Percentiles rank a stretch among this genome's conserved stretches.
These are phyloP conservation scores for Arthrobotrys sinensis DNA, from an alignment of 2,329 filamentous ascomycete genomes.

Conservation along the genomic window DNA sequence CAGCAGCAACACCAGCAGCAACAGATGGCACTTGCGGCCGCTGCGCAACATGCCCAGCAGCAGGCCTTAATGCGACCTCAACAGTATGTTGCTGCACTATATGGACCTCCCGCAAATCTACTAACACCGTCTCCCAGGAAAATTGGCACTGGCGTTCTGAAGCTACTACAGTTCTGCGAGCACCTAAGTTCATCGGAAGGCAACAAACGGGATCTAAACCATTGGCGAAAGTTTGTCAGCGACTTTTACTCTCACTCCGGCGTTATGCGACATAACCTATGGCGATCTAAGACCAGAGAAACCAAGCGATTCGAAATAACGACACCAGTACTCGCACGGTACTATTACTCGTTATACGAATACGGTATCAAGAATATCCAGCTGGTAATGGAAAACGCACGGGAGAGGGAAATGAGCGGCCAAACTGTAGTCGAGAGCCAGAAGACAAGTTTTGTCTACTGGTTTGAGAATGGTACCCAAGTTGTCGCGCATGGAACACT, in stretches of 20 bases:
- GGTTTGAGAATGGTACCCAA: conserved; percentile 82
- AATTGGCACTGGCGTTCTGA: conserved; percentile 74
- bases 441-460: conserved; percentile 87
- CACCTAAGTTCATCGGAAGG: conserved; percentile 74
- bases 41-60: conserved; percentile 64
- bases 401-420: conserved; percentile 69
- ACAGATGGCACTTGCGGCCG: conserved; percentile 64
- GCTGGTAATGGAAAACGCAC: conserved; percentile 81
- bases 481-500: conserved; percentile 83
- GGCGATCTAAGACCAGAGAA: conserved; percentile 71
- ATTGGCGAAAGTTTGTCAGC: conserved; percentile 85
- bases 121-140: conserved; percentile 66
- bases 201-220: conserved; percentile 74
- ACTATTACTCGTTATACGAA: conserved; percentile 90
- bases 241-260: conserved; percentile 85
- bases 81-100: conserved; percentile 66
- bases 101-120: conserved; percentile 64
- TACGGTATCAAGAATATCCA: conserved; percentile 89
- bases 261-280: conserved; percentile 81
- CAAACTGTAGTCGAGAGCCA: conserved; percentile 79
- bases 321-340: conserved; percentile 84
- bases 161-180: conserved; percentile 76
- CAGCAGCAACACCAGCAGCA: conserved; percentile 67
- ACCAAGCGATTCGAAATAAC: conserved; percentile 90
- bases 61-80: conserved; percentile 67